Conservation (phyloP, 352 stramenopile genomes). For the Pythium angustatum region DNA sequence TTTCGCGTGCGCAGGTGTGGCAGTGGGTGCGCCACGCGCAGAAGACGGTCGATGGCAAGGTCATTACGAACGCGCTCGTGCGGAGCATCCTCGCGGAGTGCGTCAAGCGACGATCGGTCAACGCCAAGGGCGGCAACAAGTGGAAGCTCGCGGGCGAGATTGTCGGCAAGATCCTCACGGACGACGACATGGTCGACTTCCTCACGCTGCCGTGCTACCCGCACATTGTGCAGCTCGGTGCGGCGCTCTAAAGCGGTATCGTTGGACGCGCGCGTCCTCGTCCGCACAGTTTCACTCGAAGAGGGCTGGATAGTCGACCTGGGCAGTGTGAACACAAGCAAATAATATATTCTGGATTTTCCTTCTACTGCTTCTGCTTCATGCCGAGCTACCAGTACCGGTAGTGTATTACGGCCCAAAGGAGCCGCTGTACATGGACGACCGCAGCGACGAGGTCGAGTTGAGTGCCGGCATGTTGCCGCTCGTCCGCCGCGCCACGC, state of each 20-base stretch:
- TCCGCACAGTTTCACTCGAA: conserved; percentile 15
- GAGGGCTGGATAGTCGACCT: not conserved
- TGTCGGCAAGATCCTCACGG: conserved; percentile 70
- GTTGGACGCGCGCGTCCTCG: too few species aligned
- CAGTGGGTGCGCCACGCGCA: conserved; percentile 85
- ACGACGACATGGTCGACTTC: conserved; percentile 81
- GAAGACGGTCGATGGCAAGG: conserved; percentile 68
- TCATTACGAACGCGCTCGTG: conserved; percentile 68
- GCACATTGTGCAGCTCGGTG: conserved; percentile 71
- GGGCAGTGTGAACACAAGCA: not conserved
- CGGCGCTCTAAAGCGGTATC: conserved; percentile 72
- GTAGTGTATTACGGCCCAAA: not conserved
- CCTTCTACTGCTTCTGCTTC: not conserved
- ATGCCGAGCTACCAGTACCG: not conserved
- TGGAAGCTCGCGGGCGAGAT: conserved; percentile 64
- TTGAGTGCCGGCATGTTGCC: conserved; percentile 28
- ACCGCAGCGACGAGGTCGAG: conserved; percentile 1
- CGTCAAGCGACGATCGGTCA: conserved; percentile 54
- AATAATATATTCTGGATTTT: conserved; percentile 26
- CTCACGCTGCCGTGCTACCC: conserved; percentile 83
- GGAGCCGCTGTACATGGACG: conserved; percentile 21
- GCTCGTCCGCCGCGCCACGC: conserved; percentile 24
- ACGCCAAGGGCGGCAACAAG: conserved; percentile 54
- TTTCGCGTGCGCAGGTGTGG: conserved; percentile 94
- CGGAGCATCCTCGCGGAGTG: conserved; percentile 64